Evolutionary conservation across 2,329 filamentous ascomycete genomes (phyloP).

Genomic region (Ophiostoma fasciatum): DNA sequence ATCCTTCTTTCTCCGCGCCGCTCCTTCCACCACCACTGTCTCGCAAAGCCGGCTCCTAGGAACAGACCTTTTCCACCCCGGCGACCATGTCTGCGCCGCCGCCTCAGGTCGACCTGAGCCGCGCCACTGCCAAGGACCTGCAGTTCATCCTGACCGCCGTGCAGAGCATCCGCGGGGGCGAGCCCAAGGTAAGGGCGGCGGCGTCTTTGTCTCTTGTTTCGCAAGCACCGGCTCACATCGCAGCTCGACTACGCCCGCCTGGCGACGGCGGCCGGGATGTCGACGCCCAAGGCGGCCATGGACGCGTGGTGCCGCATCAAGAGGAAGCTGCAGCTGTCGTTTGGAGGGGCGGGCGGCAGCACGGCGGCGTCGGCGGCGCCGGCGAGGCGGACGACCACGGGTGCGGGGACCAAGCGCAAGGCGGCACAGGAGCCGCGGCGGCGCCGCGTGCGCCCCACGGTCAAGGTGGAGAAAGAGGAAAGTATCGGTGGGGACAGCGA

Average conservation of each 20-base stretch:
- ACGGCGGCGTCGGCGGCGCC: neutral
- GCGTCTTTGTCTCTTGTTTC: neutral
- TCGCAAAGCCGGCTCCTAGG: no score
- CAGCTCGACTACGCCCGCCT: constrained; percentile 6
- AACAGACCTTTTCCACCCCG: no score
- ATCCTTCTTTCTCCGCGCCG: no score
- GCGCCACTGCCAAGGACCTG: neutral
- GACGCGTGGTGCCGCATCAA: constrained; percentile 6
- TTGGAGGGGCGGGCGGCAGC: neutral
- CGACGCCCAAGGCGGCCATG: neutral
- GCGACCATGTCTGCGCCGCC: no score
- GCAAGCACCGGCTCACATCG: no score
- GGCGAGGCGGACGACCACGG: neutral
- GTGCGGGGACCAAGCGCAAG: neutral
- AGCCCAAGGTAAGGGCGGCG: neutral
- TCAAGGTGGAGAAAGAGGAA: neutral
- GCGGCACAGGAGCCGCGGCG: neutral
- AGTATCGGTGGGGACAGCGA: no score
- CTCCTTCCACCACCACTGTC: no score
- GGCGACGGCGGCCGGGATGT: neutral
- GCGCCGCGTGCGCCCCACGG: no score
- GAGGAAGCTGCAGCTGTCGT: constrained; percentile 4
- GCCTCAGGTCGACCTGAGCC: neutral
- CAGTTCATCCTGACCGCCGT: constrained; percentile 3
- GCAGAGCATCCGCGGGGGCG: constrained; percentile 4